These are phyloP conservation scores for Zymoseptoria ardabiliae DNA, from an alignment of 2,329 filamentous ascomycete genomes.

Conservation along the genomic window DNA sequence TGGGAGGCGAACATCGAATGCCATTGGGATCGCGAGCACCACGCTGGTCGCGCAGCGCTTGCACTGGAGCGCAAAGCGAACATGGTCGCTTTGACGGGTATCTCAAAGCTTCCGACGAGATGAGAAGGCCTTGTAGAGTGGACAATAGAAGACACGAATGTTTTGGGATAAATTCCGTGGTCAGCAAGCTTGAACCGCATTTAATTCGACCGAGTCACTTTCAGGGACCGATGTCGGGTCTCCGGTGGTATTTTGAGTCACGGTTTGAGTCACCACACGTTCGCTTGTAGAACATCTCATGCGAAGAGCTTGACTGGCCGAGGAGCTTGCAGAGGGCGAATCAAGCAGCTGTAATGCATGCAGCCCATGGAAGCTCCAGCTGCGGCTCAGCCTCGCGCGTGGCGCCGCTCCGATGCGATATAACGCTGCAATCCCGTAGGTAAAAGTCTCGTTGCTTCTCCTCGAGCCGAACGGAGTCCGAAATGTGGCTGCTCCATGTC, in stretches of 20 bases:
- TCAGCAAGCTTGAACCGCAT: neutral
- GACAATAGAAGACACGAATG: neutral
- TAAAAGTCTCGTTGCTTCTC: neutral
- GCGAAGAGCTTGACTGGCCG: neutral
- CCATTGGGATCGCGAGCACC: conserved; percentile 20
- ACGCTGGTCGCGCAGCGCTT: conserved; percentile 13
- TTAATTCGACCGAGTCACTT: neutral
- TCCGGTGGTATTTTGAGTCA: neutral
- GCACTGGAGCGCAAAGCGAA: conserved; percentile 10
- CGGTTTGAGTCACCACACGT: no score
- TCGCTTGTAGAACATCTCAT: no score
- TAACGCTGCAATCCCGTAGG: no score
- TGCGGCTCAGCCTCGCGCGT: neutral
- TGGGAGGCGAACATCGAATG: conserved; percentile 11
- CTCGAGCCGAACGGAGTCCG: no score
- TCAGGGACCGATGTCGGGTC: neutral
- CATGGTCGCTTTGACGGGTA: conserved; percentile 5
- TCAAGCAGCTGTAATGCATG: neutral
- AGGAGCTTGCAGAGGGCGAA: no score
- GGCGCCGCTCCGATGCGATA: no score
- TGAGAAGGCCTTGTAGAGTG: neutral
- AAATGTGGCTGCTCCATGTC: conserved; percentile 14
- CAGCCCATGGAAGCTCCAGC: neutral
- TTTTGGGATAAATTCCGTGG: neutral
- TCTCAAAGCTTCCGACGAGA: neutral